Evolutionary conservation across 2,329 filamentous ascomycete species (phyloP), one percentile per base, ranked within the genome.

Genomic region (Bipolaris zeicola): DNA sequence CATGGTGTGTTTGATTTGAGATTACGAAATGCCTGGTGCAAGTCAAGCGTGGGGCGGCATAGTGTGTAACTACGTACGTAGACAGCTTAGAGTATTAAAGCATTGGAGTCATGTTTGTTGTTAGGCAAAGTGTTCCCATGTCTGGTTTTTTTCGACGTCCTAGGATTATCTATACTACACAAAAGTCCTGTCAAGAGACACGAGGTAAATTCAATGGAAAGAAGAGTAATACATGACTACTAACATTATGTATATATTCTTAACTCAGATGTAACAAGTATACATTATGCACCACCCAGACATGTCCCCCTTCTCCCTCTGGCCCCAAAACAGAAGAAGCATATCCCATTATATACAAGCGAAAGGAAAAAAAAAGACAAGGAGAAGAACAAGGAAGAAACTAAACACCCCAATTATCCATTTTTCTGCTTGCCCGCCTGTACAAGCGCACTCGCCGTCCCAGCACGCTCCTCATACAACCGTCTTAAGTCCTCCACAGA

Each of bases 381-480:
- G 11, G 31, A 37, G n/a, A 18, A 46, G 16, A 36, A 24, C 3
- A 24, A 47, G 13, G 28, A 42, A 43, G 34, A 7, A n/a, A 24
- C 28, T 26, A 24, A 57, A 44, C 24, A 16, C 16, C 16, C 28
- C 18, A 8, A 22, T 18, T 22, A 52, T 10, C 11, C 45, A 49
- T 49, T 36, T 37, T 37, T 56, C 39, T 58, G 54, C 41, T 46
- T 51, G 13, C 50, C 57, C 16, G 63, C 61, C 33, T 65, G 61
- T 16, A 65, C 57, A 36, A 77, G 58, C 28, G 62, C 68, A 55
- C 65, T 68, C 39, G 72, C 79, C 13, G 78, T 77, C 2, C 73
- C 76, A 6, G 76, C 78, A 42, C 80, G 65, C 62, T 82, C 80
- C 63, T 82, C 80, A 57, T 81, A 82, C 50, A 82, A 62, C 60